These are phyloP conservation scores for Pinus albicaulis DNA, from an alignment of 75 land plant species.

Conservation along the genomic window DNA sequence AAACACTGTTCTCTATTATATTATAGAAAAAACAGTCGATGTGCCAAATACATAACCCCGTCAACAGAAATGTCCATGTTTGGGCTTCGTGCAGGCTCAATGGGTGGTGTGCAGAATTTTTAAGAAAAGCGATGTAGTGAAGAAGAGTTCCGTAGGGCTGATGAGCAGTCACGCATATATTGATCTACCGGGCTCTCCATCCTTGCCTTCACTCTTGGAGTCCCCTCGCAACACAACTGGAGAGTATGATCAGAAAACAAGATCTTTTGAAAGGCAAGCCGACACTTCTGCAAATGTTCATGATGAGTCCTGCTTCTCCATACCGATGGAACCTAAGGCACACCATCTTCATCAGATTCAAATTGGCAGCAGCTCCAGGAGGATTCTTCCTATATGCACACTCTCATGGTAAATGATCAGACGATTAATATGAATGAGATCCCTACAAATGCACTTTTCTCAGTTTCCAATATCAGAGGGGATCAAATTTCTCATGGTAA, in stretches of 20 bases:
- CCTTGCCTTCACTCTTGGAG: background rate
- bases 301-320: constrained; percentile 6
- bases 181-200: background rate
- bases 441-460: too few relatives aligned
- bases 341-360: background rate
- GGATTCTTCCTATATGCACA: too few relatives aligned
- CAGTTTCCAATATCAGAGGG: too few relatives aligned
- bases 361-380: background rate
- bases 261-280: background rate
- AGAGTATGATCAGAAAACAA: background rate
- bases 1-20: too few relatives aligned
- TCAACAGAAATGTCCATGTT: too few relatives aligned
- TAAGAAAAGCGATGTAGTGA: constrained; percentile 12
- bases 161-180: background rate
- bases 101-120: constrained; percentile 72
- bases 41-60: too few relatives aligned
- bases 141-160: background rate
- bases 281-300: background rate
- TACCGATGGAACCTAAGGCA: background rate
- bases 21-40: too few relatives aligned
- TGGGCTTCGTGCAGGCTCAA: constrained; percentile 27
- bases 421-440: too few relatives aligned
- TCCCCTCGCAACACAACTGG: background rate
- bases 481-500: too few relatives aligned
- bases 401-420: too few relatives aligned